Conservation (phyloP, 305 asterid species). For the Fraxinus dipetala region DNA sequence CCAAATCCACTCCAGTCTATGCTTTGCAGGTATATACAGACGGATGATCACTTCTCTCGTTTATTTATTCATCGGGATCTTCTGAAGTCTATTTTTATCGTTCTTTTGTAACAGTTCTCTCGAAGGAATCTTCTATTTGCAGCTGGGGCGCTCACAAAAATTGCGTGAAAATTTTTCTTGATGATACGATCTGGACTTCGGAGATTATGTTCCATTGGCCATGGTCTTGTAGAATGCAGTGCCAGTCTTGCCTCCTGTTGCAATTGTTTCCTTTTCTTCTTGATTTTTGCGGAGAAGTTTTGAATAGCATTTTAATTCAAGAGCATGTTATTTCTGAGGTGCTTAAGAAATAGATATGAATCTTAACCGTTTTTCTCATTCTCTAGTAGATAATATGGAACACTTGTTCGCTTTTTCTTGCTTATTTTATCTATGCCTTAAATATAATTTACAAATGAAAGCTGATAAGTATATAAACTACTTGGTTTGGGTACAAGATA, state of each 20-base stretch:
- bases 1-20: constrained; percentile 85
- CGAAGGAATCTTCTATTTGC: constrained; percentile 90
- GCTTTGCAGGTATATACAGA: constrained; percentile 61
- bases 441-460: not conserved
- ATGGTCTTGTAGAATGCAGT: not conserved
- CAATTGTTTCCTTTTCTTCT: not conserved
- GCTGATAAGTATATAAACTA: not conserved
- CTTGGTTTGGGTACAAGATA: not conserved
- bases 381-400: not conserved
- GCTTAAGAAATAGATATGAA: not conserved
- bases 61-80: constrained; percentile 5
- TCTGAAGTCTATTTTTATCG: constrained; percentile 4
- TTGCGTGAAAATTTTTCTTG: constrained; percentile 10
- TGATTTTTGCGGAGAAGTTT: not conserved
- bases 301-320: not conserved
- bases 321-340: not conserved
- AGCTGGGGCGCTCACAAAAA: constrained; percentile 81
- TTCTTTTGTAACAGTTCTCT: constrained; percentile 59
- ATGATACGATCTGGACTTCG: not conserved
- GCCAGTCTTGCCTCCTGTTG: not conserved
- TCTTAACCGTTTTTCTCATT: not conserved
- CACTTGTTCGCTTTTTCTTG: not conserved
- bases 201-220: not conserved
- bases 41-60: not conserved
- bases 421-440: not conserved